phyloP scores from a whole-genome alignment of 106 monocot genomes.

The Chionographis japonica region DNA sequence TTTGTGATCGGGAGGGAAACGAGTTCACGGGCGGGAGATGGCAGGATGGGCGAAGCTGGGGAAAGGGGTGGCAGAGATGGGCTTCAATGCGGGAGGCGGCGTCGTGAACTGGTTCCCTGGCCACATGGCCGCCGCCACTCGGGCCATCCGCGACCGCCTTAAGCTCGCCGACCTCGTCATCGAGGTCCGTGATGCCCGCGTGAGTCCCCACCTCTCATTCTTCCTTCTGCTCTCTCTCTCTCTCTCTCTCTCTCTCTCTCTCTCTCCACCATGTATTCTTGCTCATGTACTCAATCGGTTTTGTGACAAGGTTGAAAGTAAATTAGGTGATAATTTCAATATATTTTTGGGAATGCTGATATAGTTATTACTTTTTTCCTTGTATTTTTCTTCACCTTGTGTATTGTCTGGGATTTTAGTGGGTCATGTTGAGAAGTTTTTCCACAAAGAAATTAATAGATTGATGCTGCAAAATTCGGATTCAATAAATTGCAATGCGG shows the following conservation, averaged over 20 bases:
- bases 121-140: constrained; percentile 94
- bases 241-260: background rate
- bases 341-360: no score
- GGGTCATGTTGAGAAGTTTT: no score
- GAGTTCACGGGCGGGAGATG: constrained; percentile 10
- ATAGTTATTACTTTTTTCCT: no score
- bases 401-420: no score
- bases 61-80: constrained; percentile 66
- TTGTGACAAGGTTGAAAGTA: no score
- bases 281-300: no score
- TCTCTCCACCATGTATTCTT: no score
- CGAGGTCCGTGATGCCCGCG: constrained; percentile 93
- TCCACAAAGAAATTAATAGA: no score
- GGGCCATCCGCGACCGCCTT: constrained; percentile 93
- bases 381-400: no score
- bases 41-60: constrained; percentile 24
- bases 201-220: constrained; percentile 12
- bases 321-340: no score
- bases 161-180: constrained; percentile 95
- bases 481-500: no score
- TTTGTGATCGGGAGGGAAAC: background rate
- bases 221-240: background rate
- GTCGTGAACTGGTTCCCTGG: constrained; percentile 92
- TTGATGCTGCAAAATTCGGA: no score
- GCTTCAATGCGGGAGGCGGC: constrained; percentile 70